A percentile compares a stretch with the other conserved stretches of the same genome.
Conservation (phyloP, 2,329 filamentous ascomycete species). For the Alternaria atra region DNA sequence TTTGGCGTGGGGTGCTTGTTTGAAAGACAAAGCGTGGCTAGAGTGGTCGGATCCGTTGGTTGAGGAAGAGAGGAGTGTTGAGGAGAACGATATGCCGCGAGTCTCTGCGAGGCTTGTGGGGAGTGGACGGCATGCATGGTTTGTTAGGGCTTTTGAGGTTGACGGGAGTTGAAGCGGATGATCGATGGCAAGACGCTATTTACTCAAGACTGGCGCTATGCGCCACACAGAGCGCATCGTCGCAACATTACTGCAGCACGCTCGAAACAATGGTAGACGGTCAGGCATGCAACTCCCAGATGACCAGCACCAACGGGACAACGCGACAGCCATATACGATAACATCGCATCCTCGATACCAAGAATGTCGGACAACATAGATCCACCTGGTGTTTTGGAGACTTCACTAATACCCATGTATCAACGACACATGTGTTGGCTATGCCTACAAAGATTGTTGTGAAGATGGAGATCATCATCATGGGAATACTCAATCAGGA, state of each 20-base stretch:
- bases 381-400: accelerated
- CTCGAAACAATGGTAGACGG: not conserved
- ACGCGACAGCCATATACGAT: not conserved
- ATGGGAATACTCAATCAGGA: not conserved
- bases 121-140: slow-evolving; percentile 27
- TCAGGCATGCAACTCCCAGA: too few relatives aligned
- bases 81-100: slow-evolving; percentile 20
- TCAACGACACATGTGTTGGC: not conserved
- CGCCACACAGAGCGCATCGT: not conserved
- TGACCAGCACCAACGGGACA: accelerated
- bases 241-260: not conserved
- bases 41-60: slow-evolving; percentile 16
- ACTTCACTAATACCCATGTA: not conserved
- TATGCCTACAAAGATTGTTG: not conserved
- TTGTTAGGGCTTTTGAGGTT: slow-evolving; percentile 14
- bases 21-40: slow-evolving; percentile 34
- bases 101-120: slow-evolving; percentile 26
- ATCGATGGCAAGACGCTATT: not conserved
- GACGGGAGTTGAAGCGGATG: not conserved
- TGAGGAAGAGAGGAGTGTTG: slow-evolving; percentile 24
- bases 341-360: not conserved
- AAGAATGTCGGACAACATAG: too few relatives aligned
- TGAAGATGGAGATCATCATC: not conserved
- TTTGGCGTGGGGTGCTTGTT: slow-evolving; percentile 35
- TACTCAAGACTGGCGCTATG: not conserved